Evolutionary conservation across 345 rosid species (phyloP), one percentile per base, ranked within the genome.

Genomic region (Camelina laxa): DNA sequence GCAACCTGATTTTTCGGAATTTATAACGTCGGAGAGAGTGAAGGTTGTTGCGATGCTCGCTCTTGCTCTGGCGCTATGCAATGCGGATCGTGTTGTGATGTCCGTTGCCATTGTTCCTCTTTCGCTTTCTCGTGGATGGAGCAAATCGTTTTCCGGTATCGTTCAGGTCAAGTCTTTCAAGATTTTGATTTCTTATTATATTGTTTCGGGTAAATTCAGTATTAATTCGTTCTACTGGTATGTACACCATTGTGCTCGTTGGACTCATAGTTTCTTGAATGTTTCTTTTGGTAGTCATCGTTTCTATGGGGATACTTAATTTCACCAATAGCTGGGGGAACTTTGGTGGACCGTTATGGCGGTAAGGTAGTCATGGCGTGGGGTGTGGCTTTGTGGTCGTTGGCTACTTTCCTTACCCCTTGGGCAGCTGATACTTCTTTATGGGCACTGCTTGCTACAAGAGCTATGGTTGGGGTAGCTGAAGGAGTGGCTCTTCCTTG

Each of bases 401-500:
- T 87, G 56, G 96, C 97, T 27, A 94, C 99, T 12, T 91, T 94
- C 53, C 89, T 91, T 42, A 94, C 93, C 6, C 99, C 99, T 9
- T 94, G 94, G 94, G 99, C 99, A 12, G 96, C 97, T n/a, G 97
- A 94, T 67, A 76, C 87, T 67, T 90, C 93, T 55, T 55, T 91
- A 24, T 83, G 79, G 73, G 87, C 96, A 20, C 85, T 94, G 3
- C 96, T 94, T 38, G 86, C 84, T 11, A 72, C 84, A 72, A 85
- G 97, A 69, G 93, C 91, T 27, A 72, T 84, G 82, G 92, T 94
- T 69, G 99, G 99, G 6, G 72, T 91, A 64, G 97, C 97, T n/a
- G 96, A 94, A 86, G 99, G 99, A 48, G 97, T 90, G 67, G 97
- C 99, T 79, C 95, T 91, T 78, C 99, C 99, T 82, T 86, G 93